Base-by-base conservation (phyloP, 768 basidiomycete species). In the Boletus rufocinnamomeus region DNA sequence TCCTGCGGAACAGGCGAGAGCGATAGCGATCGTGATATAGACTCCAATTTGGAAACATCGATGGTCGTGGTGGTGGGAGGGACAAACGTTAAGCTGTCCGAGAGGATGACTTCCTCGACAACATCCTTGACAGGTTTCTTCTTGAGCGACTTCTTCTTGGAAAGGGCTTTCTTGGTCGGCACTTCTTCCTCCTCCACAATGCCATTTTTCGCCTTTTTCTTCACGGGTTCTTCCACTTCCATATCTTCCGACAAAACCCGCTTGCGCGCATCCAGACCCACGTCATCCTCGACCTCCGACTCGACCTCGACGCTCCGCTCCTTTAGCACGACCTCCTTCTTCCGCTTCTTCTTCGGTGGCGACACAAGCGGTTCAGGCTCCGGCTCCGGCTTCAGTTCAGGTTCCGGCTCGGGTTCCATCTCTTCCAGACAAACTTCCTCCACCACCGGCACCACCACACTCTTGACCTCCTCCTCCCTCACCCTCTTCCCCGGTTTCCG, bases 341-440 rank as follows among this genome's bases (percentile, higher is more conserved):
- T 85, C 67, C 78, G 76, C 69, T 78, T 84, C 79, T 87, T 86
- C 74, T 75, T 83, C 44, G 83, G 84, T 32, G 80, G 76, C 55
- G 79, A 78, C 21, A 72, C 68, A 17, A 69, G 69, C 16, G 65
- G 71, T 35, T 77, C 78, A 19, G 50, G 52, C 35, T 77, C 76
- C 1, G 59, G 56, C 34, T 77, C 76, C 9, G 65, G 73, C n/a
- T 63, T 49, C 1, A 66, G 73, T 56, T 58, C 54, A 1, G 68
- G 72, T 57, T 76, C 76, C 10, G 32, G 40, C 45, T 77, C 75
- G 8, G 34, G 32, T 28, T 76, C 76, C 28, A 66, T 70, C 38
- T 60, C 60, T 32, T 71, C 67, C 54, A 48, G 17, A 60, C 72
- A 74, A 45, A 47, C 67, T 23, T 70, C 68, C 30, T 71, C 68